These are phyloP conservation scores for Rosa rugosa DNA, from an alignment of 306 rosid genomes.

Conservation along the genomic window DNA sequence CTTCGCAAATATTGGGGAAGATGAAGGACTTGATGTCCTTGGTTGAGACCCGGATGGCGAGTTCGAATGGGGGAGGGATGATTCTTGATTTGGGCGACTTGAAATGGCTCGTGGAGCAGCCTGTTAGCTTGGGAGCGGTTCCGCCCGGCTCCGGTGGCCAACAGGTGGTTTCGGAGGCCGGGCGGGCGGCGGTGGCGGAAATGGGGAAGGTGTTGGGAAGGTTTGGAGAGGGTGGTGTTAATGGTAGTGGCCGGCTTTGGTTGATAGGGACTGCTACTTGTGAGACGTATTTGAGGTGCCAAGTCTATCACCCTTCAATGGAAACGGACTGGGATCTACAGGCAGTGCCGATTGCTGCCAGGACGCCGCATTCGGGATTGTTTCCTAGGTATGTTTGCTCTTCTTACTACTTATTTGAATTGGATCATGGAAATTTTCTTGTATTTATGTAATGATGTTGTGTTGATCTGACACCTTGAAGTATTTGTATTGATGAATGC, in stretches of 20 bases:
- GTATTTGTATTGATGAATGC: neutral
- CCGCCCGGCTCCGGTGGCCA: conserved; percentile 38
- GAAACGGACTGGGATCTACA: conserved; percentile 98
- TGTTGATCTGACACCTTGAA: neutral
- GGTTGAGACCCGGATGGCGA: conserved; percentile 53
- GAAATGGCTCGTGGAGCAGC: conserved; percentile 92
- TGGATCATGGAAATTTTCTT: neutral
- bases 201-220: conserved; percentile 62
- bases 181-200: conserved; percentile 74
- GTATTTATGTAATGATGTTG: neutral
- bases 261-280: conserved; percentile 92
- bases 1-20: conserved; percentile 43
- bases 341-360: conserved; percentile 76
- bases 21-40: conserved; percentile 64
- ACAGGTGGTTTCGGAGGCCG: conserved; percentile 61
- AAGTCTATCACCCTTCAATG: conserved; percentile 98
- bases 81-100: conserved; percentile 84
- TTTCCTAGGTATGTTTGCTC: conserved; percentile 62
- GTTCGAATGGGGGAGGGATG: conserved; percentile 46
- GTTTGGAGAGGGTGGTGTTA: conserved; percentile 50
- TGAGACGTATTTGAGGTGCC: conserved; percentile 97
- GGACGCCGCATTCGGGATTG: conserved; percentile 61
- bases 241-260: conserved; percentile 55
- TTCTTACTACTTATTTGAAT: neutral
- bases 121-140: conserved; percentile 40